These are phyloP conservation scores for Entelexis paramagnoliae DNA, from an alignment of 1,139 yeast species.

Conservation along the genomic window DNA sequence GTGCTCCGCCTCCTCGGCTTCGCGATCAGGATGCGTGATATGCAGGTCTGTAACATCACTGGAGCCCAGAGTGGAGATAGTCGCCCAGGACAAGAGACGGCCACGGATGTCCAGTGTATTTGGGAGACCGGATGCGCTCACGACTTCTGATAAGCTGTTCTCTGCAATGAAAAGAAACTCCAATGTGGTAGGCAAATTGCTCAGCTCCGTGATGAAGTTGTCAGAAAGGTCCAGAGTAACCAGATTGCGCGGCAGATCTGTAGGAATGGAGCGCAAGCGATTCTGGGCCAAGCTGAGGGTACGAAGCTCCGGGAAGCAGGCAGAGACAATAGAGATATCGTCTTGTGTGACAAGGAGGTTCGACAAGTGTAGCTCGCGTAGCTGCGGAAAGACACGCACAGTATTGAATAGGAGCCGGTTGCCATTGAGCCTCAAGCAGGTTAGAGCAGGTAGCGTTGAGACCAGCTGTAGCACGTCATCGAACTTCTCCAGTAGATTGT, in stretches of 20 bases:
- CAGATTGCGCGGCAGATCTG: neutral
- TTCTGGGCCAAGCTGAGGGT: constrained; percentile 44
- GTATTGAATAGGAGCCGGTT: constrained; percentile 35
- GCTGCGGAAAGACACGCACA: neutral
- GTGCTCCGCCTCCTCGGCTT: constrained; percentile 30
- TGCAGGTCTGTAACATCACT: constrained; percentile 41
- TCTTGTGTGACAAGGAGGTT: neutral
- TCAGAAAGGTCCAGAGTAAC: constrained; percentile 26
- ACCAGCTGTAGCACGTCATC: constrained; percentile 31
- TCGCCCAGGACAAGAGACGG: constrained; percentile 7
- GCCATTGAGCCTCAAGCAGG: constrained; percentile 49
- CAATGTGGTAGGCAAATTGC: neutral
- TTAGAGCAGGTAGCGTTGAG: constrained; percentile 32
- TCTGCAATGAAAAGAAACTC: neutral
- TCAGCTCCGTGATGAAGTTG: constrained; percentile 21
- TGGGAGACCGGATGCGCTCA: neutral
- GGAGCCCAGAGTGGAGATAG: constrained; percentile 30
- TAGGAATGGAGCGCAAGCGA: constrained; percentile 24
- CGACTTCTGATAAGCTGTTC: constrained; percentile 2
- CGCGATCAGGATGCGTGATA: constrained; percentile 48
- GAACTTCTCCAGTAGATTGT: constrained; percentile 44
- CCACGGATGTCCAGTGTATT: constrained; percentile 3
- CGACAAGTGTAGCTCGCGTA: neutral
- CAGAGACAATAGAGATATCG: constrained; percentile 31
- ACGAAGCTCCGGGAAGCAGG: constrained; percentile 38